Evolutionary conservation across 306 rosid species (phyloP).

Genomic region (Astragalus glycyphyllos): DNA sequence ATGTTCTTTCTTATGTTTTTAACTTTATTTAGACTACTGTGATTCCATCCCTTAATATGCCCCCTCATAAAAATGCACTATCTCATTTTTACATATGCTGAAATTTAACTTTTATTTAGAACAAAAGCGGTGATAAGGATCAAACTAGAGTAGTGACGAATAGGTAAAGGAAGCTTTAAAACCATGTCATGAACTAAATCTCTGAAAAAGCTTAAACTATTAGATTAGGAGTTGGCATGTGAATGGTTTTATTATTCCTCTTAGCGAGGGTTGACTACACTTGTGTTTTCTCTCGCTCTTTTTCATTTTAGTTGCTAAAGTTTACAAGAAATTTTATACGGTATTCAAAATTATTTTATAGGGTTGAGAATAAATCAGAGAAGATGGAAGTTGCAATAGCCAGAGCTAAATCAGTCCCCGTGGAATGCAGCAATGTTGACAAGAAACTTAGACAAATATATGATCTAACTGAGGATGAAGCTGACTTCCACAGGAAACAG

Average conservation of each 20-base stretch:
- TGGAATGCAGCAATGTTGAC: slow-evolving; percentile 93
- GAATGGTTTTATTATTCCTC: slow-evolving; percentile 20
- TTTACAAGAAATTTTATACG: slow-evolving; percentile 19
- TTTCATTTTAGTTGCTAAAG: slow-evolving; percentile 24
- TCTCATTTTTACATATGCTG: slow-evolving; percentile 1
- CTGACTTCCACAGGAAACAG: slow-evolving; percentile 93
- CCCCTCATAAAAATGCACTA: background rate
- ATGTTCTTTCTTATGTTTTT: slow-evolving; percentile 27
- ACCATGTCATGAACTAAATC: slow-evolving; percentile 13
- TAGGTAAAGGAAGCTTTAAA: background rate
- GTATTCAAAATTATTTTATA: slow-evolving; percentile 49
- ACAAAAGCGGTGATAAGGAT: background rate
- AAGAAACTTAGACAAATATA: slow-evolving; percentile 92
- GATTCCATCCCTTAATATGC: slow-evolving; percentile 12
- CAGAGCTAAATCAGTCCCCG: slow-evolving; percentile 71
- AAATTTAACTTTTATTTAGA: background rate
- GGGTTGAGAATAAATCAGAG: slow-evolving; percentile 71
- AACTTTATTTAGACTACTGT: slow-evolving; percentile 18
- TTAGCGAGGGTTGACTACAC: background rate
- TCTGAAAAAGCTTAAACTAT: slow-evolving; percentile 10
- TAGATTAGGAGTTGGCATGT: slow-evolving; percentile 2
- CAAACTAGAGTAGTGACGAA: slow-evolving; percentile 7
- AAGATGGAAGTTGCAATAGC: slow-evolving; percentile 66
- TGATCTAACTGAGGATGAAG: slow-evolving; percentile 98
- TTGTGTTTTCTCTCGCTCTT: background rate